A percentile compares a stretch with the other conserved stretches of the same genome.
Conservation (phyloP, 805 yeast species). For the Dipodascus geniculatus region DNA sequence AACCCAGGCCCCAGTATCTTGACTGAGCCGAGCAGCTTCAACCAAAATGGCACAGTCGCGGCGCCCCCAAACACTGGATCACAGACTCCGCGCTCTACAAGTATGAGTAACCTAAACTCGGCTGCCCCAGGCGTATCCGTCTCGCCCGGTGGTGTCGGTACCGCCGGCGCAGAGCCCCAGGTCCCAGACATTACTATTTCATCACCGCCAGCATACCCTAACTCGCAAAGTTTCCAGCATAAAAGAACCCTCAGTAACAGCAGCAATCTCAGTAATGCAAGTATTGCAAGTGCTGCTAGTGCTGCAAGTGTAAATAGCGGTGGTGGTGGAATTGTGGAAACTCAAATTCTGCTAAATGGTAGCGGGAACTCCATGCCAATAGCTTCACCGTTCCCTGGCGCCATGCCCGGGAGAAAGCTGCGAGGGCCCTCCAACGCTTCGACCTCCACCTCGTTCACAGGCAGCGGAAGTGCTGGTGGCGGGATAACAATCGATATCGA, state of each 20-base stretch:
- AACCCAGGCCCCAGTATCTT: not conserved
- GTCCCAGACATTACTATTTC: not conserved
- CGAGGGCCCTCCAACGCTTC: not conserved
- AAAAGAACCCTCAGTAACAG: not conserved
- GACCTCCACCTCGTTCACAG: not conserved
- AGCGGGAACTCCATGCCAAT: not conserved
- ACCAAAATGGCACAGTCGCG: not conserved
- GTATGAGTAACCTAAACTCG: not conserved
- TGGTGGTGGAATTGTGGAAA: not conserved
- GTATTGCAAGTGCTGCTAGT: not conserved
- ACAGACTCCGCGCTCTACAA: not conserved
- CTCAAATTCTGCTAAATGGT: not conserved
- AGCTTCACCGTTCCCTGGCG: not conserved
- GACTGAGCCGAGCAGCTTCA: not conserved
- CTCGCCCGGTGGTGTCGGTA: not conserved
- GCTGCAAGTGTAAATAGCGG: no score
- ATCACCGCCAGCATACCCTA: not conserved
- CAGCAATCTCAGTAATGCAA: not conserved
- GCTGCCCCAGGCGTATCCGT: not conserved
- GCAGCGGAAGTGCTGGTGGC: not conserved
- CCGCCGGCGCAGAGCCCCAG: not conserved
- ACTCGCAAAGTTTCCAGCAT: not conserved
- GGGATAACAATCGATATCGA: slow-evolving; percentile 42
- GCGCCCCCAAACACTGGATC: not conserved
- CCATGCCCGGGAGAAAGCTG: not conserved